These are phyloP conservation scores for Candida glaebosa DNA, from an alignment of 805 yeast genomes.

Conservation along the genomic window DNA sequence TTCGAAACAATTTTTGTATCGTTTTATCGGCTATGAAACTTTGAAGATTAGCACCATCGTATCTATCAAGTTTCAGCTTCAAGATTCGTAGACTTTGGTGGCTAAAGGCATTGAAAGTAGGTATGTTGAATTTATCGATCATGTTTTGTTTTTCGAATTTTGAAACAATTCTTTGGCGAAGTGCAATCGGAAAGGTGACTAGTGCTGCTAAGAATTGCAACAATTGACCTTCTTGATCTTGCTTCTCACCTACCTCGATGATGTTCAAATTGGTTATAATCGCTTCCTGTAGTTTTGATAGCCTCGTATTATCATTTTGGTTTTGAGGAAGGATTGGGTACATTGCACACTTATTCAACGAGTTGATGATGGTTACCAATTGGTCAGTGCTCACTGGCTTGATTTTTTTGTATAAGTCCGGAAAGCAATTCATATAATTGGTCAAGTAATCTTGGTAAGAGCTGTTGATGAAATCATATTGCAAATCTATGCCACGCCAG, in stretches of 20 bases:
- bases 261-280: conserved; percentile 49
- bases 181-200: conserved; percentile 57
- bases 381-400: conserved; percentile 27
- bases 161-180: conserved; percentile 52
- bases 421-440: conserved; percentile 52
- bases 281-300: conserved; percentile 60
- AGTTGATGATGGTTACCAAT: conserved; percentile 50
- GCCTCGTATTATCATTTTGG: conserved; percentile 46
- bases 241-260: conserved; percentile 23
- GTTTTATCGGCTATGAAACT: conserved; percentile 43
- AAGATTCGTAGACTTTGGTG: conserved; percentile 43
- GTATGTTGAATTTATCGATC: conserved; percentile 42
- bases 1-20: conserved; percentile 42
- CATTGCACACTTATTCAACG: conserved; percentile 62
- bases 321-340: conserved; percentile 69
- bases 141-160: conserved; percentile 41
- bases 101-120: conserved; percentile 63
- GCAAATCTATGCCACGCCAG: conserved; percentile 44
- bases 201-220: conserved; percentile 54
- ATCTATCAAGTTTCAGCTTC: conserved; percentile 27
- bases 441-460: conserved; percentile 60
- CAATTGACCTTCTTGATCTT: conserved; percentile 40
- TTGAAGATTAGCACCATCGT: conserved; percentile 24
- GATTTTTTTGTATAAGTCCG: conserved; percentile 41
- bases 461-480: conserved; percentile 40